These are phyloP conservation scores for Stachybotrys elegans DNA, from an alignment of 2,329 filamentous ascomycete species.

Conservation along the genomic window DNA sequence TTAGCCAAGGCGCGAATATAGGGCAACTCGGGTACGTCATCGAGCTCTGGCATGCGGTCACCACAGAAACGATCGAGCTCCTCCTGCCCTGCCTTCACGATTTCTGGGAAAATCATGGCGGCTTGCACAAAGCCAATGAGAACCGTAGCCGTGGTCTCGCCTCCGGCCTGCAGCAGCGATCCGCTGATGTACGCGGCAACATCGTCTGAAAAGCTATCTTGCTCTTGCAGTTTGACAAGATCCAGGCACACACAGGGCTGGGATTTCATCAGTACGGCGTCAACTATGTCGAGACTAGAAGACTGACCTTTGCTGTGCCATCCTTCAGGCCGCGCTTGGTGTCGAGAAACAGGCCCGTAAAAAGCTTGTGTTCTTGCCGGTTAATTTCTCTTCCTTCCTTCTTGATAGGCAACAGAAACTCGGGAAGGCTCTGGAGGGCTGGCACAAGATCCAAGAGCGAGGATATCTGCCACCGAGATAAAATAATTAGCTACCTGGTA, in stretches of 20 bases:
- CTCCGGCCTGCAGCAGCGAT: slow-evolving; percentile 2
- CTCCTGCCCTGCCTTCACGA: slow-evolving; percentile 30
- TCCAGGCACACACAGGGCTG: slow-evolving; percentile 16
- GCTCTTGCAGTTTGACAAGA: slow-evolving; percentile 9
- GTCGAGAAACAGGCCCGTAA: slow-evolving; percentile 10
- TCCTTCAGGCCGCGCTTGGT: slow-evolving; percentile 9
- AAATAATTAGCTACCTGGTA: no score
- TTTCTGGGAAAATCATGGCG: slow-evolving; percentile 34
- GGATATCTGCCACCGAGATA: slow-evolving; percentile 27
- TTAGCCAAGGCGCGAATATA: slow-evolving; percentile 42
- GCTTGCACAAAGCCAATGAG: slow-evolving; percentile 38
- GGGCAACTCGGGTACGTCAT: slow-evolving; percentile 34
- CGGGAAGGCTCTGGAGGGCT: slow-evolving; percentile 18
- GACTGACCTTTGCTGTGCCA: slow-evolving; percentile 9
- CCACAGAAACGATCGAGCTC: slow-evolving; percentile 19
- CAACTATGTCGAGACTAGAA: neutral
- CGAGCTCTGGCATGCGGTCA: slow-evolving; percentile 35
- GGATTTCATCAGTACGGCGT: neutral
- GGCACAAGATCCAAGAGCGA: slow-evolving; percentile 43
- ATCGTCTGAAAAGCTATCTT: slow-evolving; percentile 13
- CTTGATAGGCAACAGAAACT: slow-evolving; percentile 5
- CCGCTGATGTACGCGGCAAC: slow-evolving; percentile 14
- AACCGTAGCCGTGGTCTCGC: slow-evolving; percentile 5
- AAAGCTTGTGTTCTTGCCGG: slow-evolving; percentile 9
- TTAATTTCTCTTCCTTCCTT: slow-evolving; percentile 30